phyloP scores from a whole-genome alignment of 2,329 filamentous ascomycete species.

The Calcarisporium arbuscula region DNA sequence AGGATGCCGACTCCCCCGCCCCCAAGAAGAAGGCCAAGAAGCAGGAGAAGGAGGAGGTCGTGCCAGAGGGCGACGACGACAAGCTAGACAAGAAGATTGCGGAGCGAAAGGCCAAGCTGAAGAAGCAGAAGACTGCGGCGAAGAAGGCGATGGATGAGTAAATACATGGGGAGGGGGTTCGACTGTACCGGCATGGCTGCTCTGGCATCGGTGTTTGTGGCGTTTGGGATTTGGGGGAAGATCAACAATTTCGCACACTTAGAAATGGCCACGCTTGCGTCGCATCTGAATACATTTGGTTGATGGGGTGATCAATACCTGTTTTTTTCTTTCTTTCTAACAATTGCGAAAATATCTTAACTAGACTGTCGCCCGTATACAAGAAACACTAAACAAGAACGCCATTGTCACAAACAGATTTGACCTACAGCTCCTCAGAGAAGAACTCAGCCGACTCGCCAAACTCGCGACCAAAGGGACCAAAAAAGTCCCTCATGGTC shows the following conservation, averaged over 20 bases:
- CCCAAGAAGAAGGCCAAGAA: constrained; percentile 32
- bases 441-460: constrained; percentile 11
- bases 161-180: no score
- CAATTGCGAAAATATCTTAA: no score
- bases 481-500: constrained; percentile 62
- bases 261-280: not conserved
- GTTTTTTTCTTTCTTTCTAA: no score
- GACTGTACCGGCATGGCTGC: no score
- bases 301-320: no score
- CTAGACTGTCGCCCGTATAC: no score
- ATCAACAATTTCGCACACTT: constrained; percentile 16
- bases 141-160: constrained; percentile 44
- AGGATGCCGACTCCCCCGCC: constrained; percentile 31
- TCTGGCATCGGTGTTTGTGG: no score
- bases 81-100: constrained; percentile 53
- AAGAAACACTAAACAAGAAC: no score
- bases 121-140: constrained; percentile 53
- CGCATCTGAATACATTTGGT: no score
- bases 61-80: constrained; percentile 41
- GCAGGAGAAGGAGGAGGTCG: constrained; percentile 21
- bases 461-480: constrained; percentile 34
- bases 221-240: no score
- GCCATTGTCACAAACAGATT: not conserved
- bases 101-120: constrained; percentile 51
- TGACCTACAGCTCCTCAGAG: constrained; percentile 31